Percentiles rank a stretch among this genome's conserved stretches.
phyloP scores from a whole-genome alignment of 805 yeast genomes.

The Ascoidea rubescens region DNA sequence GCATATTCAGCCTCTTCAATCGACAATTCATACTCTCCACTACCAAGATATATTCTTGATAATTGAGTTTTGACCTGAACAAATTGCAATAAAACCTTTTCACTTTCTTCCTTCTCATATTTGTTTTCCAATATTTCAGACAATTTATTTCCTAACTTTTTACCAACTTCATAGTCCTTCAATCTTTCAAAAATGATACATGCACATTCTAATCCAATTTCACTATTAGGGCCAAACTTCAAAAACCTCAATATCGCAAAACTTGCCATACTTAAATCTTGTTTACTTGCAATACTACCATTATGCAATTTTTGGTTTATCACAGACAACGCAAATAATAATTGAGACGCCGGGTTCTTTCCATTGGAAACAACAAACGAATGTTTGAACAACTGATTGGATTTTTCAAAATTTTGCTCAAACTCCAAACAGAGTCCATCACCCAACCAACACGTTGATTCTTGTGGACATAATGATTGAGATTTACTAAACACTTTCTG shows the following conservation, averaged over 20 bases:
- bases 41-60: slow-evolving; percentile 59
- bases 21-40: slow-evolving; percentile 39
- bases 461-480: slow-evolving; percentile 71
- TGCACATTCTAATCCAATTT: slow-evolving; percentile 40
- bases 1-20: slow-evolving; percentile 46
- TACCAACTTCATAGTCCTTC: slow-evolving; percentile 44
- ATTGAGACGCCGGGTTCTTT: slow-evolving; percentile 48
- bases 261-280: slow-evolving; percentile 53
- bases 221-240: slow-evolving; percentile 46
- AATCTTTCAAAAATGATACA: slow-evolving; percentile 54
- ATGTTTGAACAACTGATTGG: slow-evolving; percentile 56
- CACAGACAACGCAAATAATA: slow-evolving; percentile 51
- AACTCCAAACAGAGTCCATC: slow-evolving; percentile 52
- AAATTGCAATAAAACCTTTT: slow-evolving; percentile 30
- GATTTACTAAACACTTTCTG: slow-evolving; percentile 57
- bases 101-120: slow-evolving; percentile 43
- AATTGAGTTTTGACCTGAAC: slow-evolving; percentile 52
- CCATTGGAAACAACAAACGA: slow-evolving; percentile 72
- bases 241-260: slow-evolving; percentile 53
- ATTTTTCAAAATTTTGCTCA: slow-evolving; percentile 32
- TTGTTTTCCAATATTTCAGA: slow-evolving; percentile 34
- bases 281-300: slow-evolving; percentile 31
- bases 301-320: slow-evolving; percentile 34
- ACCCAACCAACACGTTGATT: slow-evolving; percentile 72
- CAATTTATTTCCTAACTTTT: slow-evolving; percentile 29